Conservation (phyloP, 768 basidiomycete genomes). For the Suillus cothurnatus region DNA sequence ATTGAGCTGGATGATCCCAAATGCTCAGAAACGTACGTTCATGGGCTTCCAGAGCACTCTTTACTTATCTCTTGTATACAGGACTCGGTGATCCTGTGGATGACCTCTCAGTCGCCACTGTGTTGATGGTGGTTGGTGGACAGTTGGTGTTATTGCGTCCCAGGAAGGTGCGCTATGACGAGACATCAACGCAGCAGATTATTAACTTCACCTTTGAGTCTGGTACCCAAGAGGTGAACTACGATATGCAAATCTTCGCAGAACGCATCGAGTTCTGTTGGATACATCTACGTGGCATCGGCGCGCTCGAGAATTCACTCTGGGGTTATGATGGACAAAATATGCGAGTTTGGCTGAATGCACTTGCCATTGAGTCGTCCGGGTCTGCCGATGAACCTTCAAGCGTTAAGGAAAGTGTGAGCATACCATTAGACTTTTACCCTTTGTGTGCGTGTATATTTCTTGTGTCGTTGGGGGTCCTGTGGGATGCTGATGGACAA, state of each 20-base stretch:
- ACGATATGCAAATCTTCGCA: slow-evolving; percentile 96
- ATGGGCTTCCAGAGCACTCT: slow-evolving; percentile 7
- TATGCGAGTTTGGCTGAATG: slow-evolving; percentile 95
- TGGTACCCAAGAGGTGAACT: slow-evolving; percentile 86
- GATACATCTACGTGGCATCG: slow-evolving; percentile 95
- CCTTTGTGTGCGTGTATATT: slow-evolving; percentile 73
- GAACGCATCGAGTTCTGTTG: slow-evolving; percentile 98
- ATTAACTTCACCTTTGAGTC: slow-evolving; percentile 49
- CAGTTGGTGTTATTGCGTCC: slow-evolving; percentile 88
- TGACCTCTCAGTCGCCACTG: slow-evolving; percentile 91
- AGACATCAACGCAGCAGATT: not conserved
- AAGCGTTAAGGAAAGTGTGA: slow-evolving; percentile 90
- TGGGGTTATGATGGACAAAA: slow-evolving; percentile 95
- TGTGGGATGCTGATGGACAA: slow-evolving; percentile 11
- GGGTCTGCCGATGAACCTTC: slow-evolving; percentile 40
- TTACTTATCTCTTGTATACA: slow-evolving; percentile 34
- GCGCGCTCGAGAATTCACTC: slow-evolving; percentile 91
- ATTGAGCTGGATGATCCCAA: slow-evolving; percentile 97
- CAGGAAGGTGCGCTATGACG: slow-evolving; percentile 60
- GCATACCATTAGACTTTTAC: slow-evolving; percentile 91
- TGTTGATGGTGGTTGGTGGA: slow-evolving; percentile 94
- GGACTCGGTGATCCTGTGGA: slow-evolving; percentile 93
- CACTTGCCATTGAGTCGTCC: slow-evolving; percentile 80
- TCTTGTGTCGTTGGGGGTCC: not conserved
- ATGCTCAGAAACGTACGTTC: slow-evolving; percentile 84